Percentiles rank a stretch among this genome's conserved stretches.
Evolutionary conservation across 2,329 filamentous ascomycete species (phyloP).

Genomic region (Penicillium sp.): DNA sequence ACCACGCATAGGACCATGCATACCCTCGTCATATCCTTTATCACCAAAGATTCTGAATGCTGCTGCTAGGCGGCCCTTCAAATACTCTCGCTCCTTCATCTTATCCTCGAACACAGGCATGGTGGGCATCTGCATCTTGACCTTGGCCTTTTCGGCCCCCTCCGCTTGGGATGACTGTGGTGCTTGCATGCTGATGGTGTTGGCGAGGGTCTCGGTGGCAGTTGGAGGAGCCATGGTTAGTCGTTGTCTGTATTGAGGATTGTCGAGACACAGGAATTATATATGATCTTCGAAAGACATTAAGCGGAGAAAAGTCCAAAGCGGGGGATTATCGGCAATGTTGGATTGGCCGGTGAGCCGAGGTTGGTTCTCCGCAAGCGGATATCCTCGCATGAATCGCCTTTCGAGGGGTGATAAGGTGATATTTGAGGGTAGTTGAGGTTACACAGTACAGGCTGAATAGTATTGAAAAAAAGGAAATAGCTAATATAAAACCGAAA

Average conservation of each 20-base stretch:
- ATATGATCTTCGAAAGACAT: neutral
- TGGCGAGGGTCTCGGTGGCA: conserved; percentile 25
- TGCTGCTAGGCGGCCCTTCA: conserved; percentile 56
- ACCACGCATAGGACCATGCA: neutral
- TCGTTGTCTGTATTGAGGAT: neutral
- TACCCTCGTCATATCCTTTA: conserved; percentile 55
- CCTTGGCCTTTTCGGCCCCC: conserved; percentile 28
- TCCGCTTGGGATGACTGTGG: conserved; percentile 26
- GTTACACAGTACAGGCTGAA: neutral
- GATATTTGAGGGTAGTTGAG: neutral
- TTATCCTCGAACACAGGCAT: conserved; percentile 45
- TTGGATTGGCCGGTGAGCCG: conserved; percentile 8
- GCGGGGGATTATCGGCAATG: conserved; percentile 7
- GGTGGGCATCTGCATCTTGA: conserved; percentile 35
- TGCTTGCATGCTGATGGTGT: conserved; percentile 17
- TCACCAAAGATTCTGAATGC: conserved; percentile 61
- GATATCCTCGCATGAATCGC: neutral
- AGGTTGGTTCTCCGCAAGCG: conserved; percentile 6
- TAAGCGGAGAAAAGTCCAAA: no score
- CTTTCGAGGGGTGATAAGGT: neutral
- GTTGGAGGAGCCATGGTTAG: conserved; percentile 33
- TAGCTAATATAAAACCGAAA: neutral
- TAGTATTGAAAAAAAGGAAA: neutral
- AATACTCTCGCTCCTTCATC: conserved; percentile 51
- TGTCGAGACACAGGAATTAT: neutral